These are phyloP conservation scores for Parmelia sp. DNA, from an alignment of 495 filamentous ascomycete species.

Conservation along the genomic window DNA sequence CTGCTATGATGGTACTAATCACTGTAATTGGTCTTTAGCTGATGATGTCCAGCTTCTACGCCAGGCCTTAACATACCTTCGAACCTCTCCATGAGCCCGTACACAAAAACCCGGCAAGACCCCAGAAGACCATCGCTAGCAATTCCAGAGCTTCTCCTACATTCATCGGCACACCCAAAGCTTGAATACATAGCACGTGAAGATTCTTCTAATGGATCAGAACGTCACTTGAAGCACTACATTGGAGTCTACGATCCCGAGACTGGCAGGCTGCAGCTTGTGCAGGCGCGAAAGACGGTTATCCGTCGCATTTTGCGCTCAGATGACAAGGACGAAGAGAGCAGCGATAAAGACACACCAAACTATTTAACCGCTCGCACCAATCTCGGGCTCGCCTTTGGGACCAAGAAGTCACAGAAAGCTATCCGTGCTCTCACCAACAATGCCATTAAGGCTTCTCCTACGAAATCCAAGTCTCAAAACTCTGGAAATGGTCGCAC, in stretches of 20 bases:
- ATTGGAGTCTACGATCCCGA: slow-evolving; percentile 76
- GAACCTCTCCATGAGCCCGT: slow-evolving; percentile 55
- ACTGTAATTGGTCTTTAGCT: neutral
- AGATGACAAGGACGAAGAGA: slow-evolving; percentile 38
- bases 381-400: slow-evolving; percentile 80
- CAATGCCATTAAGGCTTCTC: slow-evolving; percentile 60
- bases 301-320: slow-evolving; percentile 58
- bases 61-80: slow-evolving; percentile 57
- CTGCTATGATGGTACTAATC: neutral
- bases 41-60: slow-evolving; percentile 48
- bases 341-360: slow-evolving; percentile 34
- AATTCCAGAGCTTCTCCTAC: slow-evolving; percentile 63
- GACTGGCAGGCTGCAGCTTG: slow-evolving; percentile 62
- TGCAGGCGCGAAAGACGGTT: slow-evolving; percentile 68
- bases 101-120: slow-evolving; percentile 48
- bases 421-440: slow-evolving; percentile 67
- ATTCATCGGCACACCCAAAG: slow-evolving; percentile 66
- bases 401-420: slow-evolving; percentile 89
- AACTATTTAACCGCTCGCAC: slow-evolving; percentile 45
- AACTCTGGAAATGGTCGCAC: slow-evolving; percentile 29
- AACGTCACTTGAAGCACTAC: slow-evolving; percentile 73
- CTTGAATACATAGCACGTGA: slow-evolving; percentile 79
- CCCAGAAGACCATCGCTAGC: slow-evolving; percentile 33
- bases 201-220: slow-evolving; percentile 53
- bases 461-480: slow-evolving; percentile 33